Percentiles rank a stretch among this genome's conserved stretches.
These are phyloP conservation scores for Fomitiporia mediterranea DNA, from an alignment of 1,284 basidiomycete species.

Conservation along the genomic window DNA sequence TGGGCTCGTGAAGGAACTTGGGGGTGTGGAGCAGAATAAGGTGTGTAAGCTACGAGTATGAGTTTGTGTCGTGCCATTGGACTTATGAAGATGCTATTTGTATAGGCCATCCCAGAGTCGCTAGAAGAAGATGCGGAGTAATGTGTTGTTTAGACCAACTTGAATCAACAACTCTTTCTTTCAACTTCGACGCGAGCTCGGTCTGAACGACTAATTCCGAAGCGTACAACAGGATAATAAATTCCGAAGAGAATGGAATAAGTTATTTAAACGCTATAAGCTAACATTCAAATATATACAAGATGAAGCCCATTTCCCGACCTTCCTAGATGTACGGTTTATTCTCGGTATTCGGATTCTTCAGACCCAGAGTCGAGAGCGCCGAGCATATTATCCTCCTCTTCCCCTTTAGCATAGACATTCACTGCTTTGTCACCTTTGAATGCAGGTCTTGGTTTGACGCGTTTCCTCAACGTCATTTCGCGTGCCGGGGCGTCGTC, in stretches of 20 bases:
- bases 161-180: not conserved
- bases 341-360: constrained; percentile 15
- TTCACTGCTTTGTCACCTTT: not conserved
- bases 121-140: constrained; percentile 26
- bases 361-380: constrained; percentile 7
- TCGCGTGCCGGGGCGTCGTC: constrained; percentile 13
- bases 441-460: constrained; percentile 9
- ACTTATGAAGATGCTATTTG: constrained; percentile 17
- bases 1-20: constrained; percentile 68
- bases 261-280: constrained; percentile 12
- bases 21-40: constrained; percentile 71
- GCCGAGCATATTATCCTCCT: not conserved
- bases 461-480: constrained; percentile 13
- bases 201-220: not conserved
- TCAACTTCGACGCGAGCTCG: not conserved
- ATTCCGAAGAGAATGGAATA: not conserved
- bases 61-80: not conserved
- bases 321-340: not conserved
- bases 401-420: not conserved
- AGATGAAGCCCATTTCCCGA: not conserved
- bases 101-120: constrained; percentile 32
- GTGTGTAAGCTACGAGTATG: constrained; percentile 34
- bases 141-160: not conserved
- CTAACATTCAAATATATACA: not conserved
- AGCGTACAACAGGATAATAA: not conserved